phyloP scores from a whole-genome alignment of 495 filamentous ascomycete species.

The Aspergillus sclerotioniger region DNA sequence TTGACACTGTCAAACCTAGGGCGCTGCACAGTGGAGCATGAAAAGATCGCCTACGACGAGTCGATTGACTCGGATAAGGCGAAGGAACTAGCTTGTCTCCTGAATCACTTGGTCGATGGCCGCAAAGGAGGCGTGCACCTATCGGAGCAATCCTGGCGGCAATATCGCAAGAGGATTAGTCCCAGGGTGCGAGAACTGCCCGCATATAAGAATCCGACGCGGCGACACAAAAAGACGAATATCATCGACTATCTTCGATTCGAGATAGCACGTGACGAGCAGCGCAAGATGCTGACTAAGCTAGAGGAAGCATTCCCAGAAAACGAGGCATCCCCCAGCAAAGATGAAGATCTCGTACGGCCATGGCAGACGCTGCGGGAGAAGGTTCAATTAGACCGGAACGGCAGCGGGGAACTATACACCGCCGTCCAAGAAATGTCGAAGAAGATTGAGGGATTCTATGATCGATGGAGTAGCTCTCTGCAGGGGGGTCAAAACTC shows the following conservation, averaged over 20 bases:
- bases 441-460: conserved; percentile 14
- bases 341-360: conserved; percentile 50
- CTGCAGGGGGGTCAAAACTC: conserved; percentile 6
- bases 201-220: conserved; percentile 41
- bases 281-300: conserved; percentile 47
- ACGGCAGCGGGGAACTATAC: conserved; percentile 25
- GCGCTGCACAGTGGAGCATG: conserved; percentile 70
- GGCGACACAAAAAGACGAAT: conserved; percentile 36
- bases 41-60: conserved; percentile 65
- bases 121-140: conserved; percentile 74
- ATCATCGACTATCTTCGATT: conserved; percentile 78
- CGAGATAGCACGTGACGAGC: conserved; percentile 51
- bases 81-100: conserved; percentile 62
- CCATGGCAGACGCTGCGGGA: conserved; percentile 38
- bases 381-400: conserved; percentile 26
- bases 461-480: conserved; percentile 22
- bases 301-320: conserved; percentile 42
- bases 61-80: conserved; percentile 54
- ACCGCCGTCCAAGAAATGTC: conserved; percentile 22
- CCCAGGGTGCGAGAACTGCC: conserved; percentile 30
- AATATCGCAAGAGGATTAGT: conserved; percentile 44
- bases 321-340: conserved; percentile 10
- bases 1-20: conserved; percentile 67
- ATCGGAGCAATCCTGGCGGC: conserved; percentile 52
- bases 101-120: conserved; percentile 78